Conservation (phyloP, 2,329 filamentous ascomycete species). For the Chalara sp. region DNA sequence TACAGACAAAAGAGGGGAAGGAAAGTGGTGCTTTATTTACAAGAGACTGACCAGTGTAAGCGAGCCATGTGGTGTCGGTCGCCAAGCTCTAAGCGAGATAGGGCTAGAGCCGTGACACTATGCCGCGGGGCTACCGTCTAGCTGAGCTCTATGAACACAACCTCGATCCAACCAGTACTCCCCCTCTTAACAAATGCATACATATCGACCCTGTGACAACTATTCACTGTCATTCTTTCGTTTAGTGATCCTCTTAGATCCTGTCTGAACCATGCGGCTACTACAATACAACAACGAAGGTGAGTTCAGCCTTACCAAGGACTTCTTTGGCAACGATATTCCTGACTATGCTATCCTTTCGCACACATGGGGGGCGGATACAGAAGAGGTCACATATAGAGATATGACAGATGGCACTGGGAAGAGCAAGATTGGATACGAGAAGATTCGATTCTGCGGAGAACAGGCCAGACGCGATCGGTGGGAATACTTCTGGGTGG, state of each 20-base stretch:
- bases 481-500: too few relatives aligned
- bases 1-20: too few relatives aligned
- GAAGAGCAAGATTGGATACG: too few relatives aligned
- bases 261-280: not conserved
- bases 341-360: not conserved
- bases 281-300: not conserved
- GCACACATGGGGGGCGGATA: not conserved
- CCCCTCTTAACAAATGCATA: not conserved
- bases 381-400: not conserved
- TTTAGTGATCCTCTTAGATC: not conserved
- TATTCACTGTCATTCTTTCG: not conserved
- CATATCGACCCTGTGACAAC: not conserved
- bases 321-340: not conserved
- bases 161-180: not conserved
- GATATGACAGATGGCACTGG: not conserved
- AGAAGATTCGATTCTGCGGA: too few relatives aligned
- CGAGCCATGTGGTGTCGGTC: too few relatives aligned
- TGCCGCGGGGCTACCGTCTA: conserved; percentile 5
- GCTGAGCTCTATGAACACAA: conserved; percentile 9
- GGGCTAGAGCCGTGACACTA: too few relatives aligned
- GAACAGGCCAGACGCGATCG: too few relatives aligned
- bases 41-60: too few relatives aligned
- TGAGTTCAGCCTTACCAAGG: not conserved
- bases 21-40: too few relatives aligned
- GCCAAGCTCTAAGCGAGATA: too few relatives aligned